Evolutionary conservation across 345 rosid genomes (phyloP).

Genomic region (Toxicodendron radicans): DNA sequence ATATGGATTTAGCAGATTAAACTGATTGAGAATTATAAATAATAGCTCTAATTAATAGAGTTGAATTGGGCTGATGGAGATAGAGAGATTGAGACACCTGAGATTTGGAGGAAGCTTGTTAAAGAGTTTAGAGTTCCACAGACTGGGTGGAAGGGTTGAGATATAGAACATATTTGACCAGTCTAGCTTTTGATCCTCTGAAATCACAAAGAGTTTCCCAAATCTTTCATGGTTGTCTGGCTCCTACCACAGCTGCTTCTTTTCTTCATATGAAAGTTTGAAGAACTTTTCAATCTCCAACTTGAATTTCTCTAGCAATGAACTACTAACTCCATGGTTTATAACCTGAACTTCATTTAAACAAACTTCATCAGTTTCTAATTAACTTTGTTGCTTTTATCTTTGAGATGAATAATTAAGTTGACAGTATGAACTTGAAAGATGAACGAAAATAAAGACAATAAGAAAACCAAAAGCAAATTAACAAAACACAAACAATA

Average conservation of each 20-base stretch:
- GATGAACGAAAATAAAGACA: too few relatives aligned
- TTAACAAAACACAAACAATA: too few relatives aligned
- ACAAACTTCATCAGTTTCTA: too few relatives aligned
- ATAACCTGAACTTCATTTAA: slow-evolving; percentile 5
- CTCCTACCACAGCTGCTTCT: slow-evolving; percentile 51
- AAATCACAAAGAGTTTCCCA: slow-evolving; percentile 52
- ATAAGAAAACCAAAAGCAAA: too few relatives aligned
- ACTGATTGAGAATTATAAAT: too few relatives aligned
- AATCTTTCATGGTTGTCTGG: slow-evolving; percentile 54
- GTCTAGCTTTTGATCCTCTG: slow-evolving; percentile 58
- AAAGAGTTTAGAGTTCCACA: slow-evolving; percentile 34
- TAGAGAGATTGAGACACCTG: slow-evolving; percentile 26
- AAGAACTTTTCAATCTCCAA: slow-evolving; percentile 40
- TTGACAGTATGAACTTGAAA: slow-evolving; percentile 31
- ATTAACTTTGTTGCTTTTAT: too few relatives aligned
- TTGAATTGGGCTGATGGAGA: neutral
- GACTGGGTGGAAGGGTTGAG: slow-evolving; percentile 38
- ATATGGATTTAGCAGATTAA: too few relatives aligned
- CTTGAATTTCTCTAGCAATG: slow-evolving; percentile 42
- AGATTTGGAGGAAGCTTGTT: slow-evolving; percentile 43
- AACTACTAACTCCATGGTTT: slow-evolving; percentile 39
- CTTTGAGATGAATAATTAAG: too few relatives aligned
- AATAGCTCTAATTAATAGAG: too few relatives aligned
- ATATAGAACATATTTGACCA: slow-evolving; percentile 57
- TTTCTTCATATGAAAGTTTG: slow-evolving; percentile 41